A percentile compares a stretch with the other conserved stretches of the same genome.
phyloP scores from a whole-genome alignment of 2,329 filamentous ascomycete genomes.

The Chrysosporium queenslandicum region DNA sequence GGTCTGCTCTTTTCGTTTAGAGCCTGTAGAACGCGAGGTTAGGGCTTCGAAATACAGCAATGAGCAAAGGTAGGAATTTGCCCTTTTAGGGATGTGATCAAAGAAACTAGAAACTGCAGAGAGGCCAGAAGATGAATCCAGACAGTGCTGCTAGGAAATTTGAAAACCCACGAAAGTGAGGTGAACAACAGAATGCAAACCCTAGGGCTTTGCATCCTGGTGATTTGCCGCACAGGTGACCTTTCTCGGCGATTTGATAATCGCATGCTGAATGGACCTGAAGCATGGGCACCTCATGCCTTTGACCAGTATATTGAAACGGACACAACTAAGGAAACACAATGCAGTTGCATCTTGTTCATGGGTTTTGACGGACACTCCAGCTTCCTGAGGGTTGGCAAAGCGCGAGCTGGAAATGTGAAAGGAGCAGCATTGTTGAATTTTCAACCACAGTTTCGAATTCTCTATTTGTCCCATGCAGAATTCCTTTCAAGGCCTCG shows the following conservation, averaged over 20 bases:
- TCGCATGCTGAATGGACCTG: background rate
- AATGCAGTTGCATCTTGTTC: background rate
- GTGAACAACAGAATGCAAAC: background rate
- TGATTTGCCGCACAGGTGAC: background rate
- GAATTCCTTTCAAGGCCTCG: too few species aligned
- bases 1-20: background rate
- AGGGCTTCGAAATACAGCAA: background rate
- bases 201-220: background rate
- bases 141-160: background rate
- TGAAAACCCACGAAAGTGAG: background rate
- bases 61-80: background rate
- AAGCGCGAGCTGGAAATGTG: background rate
- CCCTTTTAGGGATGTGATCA: background rate
- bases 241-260: constrained; percentile 2
- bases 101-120: background rate
- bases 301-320: background rate
- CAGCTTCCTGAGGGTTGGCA: background rate
- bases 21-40: background rate
- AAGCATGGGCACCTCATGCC: background rate
- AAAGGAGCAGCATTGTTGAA: background rate
- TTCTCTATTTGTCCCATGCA: too few species aligned
- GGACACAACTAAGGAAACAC: background rate
- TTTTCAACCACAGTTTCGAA: background rate
- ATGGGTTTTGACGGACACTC: background rate
- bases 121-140: background rate